phyloP scores from a whole-genome alignment of 2,329 filamentous ascomycete species.

The Phaeosphaeria sp. region DNA sequence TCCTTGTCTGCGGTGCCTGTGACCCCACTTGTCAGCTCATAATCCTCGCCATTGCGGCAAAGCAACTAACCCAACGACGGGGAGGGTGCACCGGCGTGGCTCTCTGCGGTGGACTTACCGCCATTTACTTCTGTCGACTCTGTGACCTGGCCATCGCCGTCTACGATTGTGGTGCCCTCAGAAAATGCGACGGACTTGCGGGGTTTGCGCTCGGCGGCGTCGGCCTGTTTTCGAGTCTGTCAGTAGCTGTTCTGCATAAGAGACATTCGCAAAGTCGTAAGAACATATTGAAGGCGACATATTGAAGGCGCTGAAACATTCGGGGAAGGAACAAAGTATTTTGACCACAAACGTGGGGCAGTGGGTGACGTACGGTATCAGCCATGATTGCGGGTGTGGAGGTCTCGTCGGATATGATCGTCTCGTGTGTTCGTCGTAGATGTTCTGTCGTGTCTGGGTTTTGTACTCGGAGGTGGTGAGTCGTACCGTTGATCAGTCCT shows the following conservation, averaged over 20 bases:
- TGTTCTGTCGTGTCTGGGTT: conserved; percentile 1
- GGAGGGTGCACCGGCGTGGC: conserved; percentile 59
- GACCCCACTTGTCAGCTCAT: conserved; percentile 30
- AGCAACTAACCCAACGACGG: conserved; percentile 26
- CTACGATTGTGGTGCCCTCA: conserved; percentile 85
- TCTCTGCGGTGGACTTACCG: conserved; percentile 81
- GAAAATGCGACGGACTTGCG: conserved; percentile 96
- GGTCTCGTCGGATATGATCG: conserved; percentile 9
- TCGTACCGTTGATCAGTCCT: not conserved
- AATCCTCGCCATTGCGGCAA: conserved; percentile 6
- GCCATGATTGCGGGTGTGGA: conserved; percentile 59
- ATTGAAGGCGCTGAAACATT: not conserved
- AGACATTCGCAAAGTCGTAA: too few relatives aligned
- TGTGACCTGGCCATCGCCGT: conserved; percentile 85
- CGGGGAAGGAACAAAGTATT: conserved; percentile 18
- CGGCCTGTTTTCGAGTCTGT: conserved; percentile 48
- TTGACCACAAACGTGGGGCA: conserved; percentile 32
- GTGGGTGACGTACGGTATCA: conserved; percentile 49
- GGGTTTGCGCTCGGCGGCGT: conserved; percentile 68
- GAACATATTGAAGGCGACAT: not conserved
- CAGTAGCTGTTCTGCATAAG: conserved; percentile 15
- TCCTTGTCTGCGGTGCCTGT: conserved; percentile 59
- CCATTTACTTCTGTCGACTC: conserved; percentile 74
- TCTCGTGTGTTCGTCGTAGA: not conserved
- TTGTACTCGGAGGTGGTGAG: not conserved